These are phyloP conservation scores for Fusarium guadeloupense DNA, from an alignment of 2,329 filamentous ascomycete genomes.

Conservation along the genomic window DNA sequence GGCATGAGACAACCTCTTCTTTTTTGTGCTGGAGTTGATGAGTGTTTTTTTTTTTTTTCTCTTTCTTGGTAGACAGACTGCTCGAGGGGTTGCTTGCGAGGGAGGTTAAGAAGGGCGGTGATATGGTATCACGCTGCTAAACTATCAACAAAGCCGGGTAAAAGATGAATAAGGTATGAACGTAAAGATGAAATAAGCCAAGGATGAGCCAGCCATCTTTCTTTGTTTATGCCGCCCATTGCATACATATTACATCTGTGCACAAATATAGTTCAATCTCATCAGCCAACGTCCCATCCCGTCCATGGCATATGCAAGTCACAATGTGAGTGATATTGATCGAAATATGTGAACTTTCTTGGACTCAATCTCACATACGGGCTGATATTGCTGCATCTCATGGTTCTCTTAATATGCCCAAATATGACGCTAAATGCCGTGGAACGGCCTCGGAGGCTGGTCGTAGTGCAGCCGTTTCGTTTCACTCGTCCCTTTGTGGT, in stretches of 20 bases:
- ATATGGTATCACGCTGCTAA: constrained; percentile 18
- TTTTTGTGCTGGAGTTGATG: constrained; percentile 5
- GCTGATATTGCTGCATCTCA: constrained; percentile 16
- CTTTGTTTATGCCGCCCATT: neutral
- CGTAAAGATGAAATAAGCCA: neutral
- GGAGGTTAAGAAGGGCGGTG: neutral
- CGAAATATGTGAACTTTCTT: constrained; percentile 37
- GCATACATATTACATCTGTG: neutral
- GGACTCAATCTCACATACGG: constrained; percentile 3
- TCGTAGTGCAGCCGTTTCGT: constrained; percentile 39
- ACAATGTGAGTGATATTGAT: constrained; percentile 20
- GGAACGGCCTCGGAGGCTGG: constrained; percentile 22
- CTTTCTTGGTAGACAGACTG: constrained; percentile 2
- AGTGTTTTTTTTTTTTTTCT: too few relatives aligned
- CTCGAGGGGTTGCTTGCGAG: neutral
- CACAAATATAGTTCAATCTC: constrained; percentile 7
- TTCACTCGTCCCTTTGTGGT: constrained; percentile 36
- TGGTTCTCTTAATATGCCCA: neutral
- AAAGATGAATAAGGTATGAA: too few relatives aligned
- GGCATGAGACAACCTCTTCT: constrained; percentile 38
- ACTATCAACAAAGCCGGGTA: neutral
- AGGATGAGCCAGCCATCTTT: neutral
- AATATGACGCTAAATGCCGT: constrained; percentile 12
- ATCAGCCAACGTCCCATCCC: constrained; percentile 21
- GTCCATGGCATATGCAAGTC: constrained; percentile 22